Evolutionary conservation across 176 grass and related monocot genomes (phyloP).

Genomic region (Phragmites australis): DNA sequence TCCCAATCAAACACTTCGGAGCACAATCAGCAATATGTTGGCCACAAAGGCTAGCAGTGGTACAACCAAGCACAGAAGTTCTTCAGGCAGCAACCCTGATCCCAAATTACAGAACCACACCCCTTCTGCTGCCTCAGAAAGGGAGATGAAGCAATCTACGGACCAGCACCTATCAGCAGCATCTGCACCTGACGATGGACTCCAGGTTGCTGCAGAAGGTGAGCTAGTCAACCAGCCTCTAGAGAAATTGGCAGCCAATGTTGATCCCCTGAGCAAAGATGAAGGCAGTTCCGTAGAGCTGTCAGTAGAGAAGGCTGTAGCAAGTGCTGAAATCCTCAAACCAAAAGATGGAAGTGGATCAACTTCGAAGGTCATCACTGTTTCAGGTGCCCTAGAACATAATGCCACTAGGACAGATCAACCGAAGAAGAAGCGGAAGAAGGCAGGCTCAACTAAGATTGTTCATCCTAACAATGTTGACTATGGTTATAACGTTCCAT

Average conservation of each 20-base stretch:
- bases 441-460: constrained; percentile 33
- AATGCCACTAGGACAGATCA: constrained; percentile 28
- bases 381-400: constrained; percentile 22
- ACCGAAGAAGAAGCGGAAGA: constrained; percentile 43
- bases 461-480: constrained; percentile 30
- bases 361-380: neutral
- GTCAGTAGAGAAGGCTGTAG: constrained; percentile 27
- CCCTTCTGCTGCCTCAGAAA: constrained; percentile 36
- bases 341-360: constrained; percentile 31
- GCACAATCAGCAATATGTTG: constrained; percentile 54
- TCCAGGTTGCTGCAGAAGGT: constrained; percentile 8
- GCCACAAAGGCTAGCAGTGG: constrained; percentile 33
- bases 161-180: constrained; percentile 29
- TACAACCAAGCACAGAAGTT: constrained; percentile 50
- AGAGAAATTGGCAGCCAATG: constrained; percentile 20
- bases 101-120: constrained; percentile 25
- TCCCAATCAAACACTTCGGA: constrained; percentile 60
- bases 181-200: constrained; percentile 20
- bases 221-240: constrained; percentile 4
- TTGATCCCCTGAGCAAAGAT: constrained; percentile 33
- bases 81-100: constrained; percentile 46
- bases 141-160: constrained; percentile 22
- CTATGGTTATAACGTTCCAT: constrained; percentile 29
- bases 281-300: constrained; percentile 34
- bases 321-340: constrained; percentile 12